These are phyloP conservation scores for Agaricus sinodeliciosus DNA, from an alignment of 768 basidiomycete genomes.

Conservation along the genomic window DNA sequence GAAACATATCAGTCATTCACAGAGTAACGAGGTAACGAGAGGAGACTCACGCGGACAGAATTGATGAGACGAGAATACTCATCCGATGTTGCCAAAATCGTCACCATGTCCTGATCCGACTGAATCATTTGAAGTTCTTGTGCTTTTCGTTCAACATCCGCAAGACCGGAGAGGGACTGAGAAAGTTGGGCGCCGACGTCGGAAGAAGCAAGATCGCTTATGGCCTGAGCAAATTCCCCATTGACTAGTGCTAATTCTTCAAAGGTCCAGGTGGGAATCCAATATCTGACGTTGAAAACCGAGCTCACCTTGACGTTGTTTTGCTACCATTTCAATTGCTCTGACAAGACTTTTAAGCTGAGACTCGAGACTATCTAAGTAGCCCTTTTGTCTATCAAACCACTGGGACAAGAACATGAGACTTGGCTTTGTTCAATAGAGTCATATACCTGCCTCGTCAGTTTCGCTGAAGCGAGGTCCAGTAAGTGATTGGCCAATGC, in stretches of 20 bases:
- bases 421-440: neutral
- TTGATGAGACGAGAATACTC: conserved; percentile 91
- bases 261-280: neutral
- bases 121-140: conserved; percentile 72
- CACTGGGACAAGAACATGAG: conserved; percentile 43
- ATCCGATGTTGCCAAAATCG: conserved; percentile 80
- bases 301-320: conserved; percentile 60
- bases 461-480: conserved; percentile 85
- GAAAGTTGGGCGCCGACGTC: conserved; percentile 74
- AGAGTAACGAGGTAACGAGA: neutral
- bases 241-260: conserved; percentile 66
- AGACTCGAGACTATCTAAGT: conserved; percentile 85
- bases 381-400: conserved; percentile 84
- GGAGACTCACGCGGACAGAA: conserved; percentile 66
- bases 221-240: conserved; percentile 74
- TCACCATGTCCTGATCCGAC: conserved; percentile 76
- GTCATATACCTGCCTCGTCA: conserved; percentile 53
- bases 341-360: conserved; percentile 84
- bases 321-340: conserved; percentile 80
- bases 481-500: conserved; percentile 70
- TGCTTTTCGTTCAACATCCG: conserved; percentile 66
- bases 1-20: neutral
- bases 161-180: conserved; percentile 59
- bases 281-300: neutral
- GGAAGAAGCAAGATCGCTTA: conserved; percentile 64